Base-by-base conservation (phyloP, 495 filamentous ascomycete genomes). In the Hapsidospora chrysogenum region DNA sequence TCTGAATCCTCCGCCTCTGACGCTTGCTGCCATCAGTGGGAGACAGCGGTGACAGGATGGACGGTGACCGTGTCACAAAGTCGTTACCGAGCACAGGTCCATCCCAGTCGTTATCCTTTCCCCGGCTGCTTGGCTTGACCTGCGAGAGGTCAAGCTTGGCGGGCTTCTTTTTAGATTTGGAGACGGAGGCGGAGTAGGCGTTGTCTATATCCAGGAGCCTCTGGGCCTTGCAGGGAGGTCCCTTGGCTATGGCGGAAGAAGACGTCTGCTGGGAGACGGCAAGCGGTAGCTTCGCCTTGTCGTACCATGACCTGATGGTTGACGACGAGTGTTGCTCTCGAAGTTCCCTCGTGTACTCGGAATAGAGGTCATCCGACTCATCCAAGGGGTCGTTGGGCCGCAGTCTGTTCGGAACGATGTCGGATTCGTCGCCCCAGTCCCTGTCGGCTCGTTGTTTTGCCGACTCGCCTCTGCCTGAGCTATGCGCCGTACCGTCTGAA, bases 241-340 rank as follows among this genome's bases (percentile, higher is more conserved):
- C 64, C 43, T 67, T 70, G 8, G 64, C 56, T 54, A 70, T 66
- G 23, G 64, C 61, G 13, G 66, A 69, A 36, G 51, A 61, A 1
- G 64, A 66, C 7, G 66, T 70, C 41, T 72, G 67, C 37, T 68
- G 64, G 5, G 66, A 70, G 41, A 68, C 64, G 9, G 64, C 48
- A 3, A 68, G 53, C 20, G 66, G 65, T 19, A 61, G 50, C 33
- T 63, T 66, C 14, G 54, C 39, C 34, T 64, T 57, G 45, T 72
- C 67, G 42, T 70, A 69, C 41, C 61, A 60, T 1, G 64, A 65
- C 33, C 51, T 52, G 40, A 63, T 48, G 23, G 66, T 72, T 4
- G 67, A 72, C 33, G 53, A 61, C 10, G 66, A 69, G 39, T 57
- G 51, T 2, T 56, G 58, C 19, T 58, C 49, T 9, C 56, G 56